Evolutionary conservation across 2,329 filamentous ascomycete species (phyloP), one percentile per base, ranked within the genome.

Genomic region (Trichoderma endophyticum): DNA sequence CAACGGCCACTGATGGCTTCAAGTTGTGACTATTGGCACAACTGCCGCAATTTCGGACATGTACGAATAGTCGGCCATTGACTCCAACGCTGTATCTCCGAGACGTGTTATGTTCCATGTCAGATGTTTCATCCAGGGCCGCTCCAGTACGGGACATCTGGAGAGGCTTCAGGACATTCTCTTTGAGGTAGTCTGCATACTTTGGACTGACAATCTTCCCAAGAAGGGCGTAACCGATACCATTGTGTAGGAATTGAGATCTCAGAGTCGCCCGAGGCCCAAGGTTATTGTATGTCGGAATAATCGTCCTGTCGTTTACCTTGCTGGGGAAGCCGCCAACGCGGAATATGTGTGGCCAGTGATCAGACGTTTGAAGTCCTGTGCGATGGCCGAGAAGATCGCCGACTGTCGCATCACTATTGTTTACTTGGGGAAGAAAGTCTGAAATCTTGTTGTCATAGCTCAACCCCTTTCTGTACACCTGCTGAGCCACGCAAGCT

Each of bases 311-410:
- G 39, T 43, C 15, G 39, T 43, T 43, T 43, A 43, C 1, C 7
- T 43, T n/a, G 15, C 15, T 9, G 15, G 7, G 7, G 15, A 43
- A 43, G 15, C 7, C 15, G 39, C 39, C 39, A 43, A 43, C 15
- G 15, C 1, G 1, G 1, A 0, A 8, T 18, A n/a, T 1, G 15
- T 15, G n/a, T 12, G 8, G 57, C 57, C 30, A 32, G 57, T 60
- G 28, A 15, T 66, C 63, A 34, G 63, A 26, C 21, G n/a, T n/a
- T 56, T 66, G 63, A 28, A 56, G 43, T 18, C 63, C 63, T 36
- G 63, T 66, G 21, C 63, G 63, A n/a, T 66, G 63, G 43, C 63
- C 63, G 21, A 66, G 63, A 36, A 56, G 48, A 56, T 66, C 63
- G 28, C 28, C 43, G 48, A 66, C 54, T 26, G 63, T 66, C 34